phyloP scores from a whole-genome alignment of 148 eudicot genomes.

The Heliamphora exappendiculata region DNA sequence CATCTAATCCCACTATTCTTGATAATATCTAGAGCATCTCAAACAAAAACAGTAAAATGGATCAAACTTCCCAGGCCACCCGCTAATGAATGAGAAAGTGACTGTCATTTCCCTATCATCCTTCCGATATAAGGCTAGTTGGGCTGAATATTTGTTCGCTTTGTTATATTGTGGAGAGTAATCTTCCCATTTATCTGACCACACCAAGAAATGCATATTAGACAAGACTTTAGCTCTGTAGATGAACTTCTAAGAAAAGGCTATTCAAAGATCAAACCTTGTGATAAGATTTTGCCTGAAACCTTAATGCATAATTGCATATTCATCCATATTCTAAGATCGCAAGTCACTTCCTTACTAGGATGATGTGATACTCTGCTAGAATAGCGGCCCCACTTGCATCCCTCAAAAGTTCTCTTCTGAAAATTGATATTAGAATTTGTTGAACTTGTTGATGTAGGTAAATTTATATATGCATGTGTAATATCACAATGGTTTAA shows the following conservation, averaged over 20 bases:
- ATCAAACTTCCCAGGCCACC: too few species aligned
- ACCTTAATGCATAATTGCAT: conserved; percentile 7
- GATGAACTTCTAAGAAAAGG: background rate
- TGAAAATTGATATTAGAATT: background rate
- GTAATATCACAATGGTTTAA: background rate
- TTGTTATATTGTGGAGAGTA: background rate
- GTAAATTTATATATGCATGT: background rate
- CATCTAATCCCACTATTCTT: background rate
- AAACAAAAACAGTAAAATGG: background rate
- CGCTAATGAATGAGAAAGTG: background rate
- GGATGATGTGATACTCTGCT: background rate
- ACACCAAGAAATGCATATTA: background rate
- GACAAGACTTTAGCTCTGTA: background rate
- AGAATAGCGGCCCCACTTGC: background rate
- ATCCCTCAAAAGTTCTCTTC: background rate
- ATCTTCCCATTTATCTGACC: background rate
- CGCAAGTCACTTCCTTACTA: background rate
- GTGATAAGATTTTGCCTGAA: background rate
- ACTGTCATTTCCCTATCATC: background rate
- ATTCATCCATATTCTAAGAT: background rate
- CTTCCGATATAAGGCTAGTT: background rate
- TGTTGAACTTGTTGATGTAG: background rate
- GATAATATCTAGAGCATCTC: background rate
- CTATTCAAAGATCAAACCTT: background rate
- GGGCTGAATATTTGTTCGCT: background rate